Percentiles rank a stretch among this genome's conserved stretches.
Conservation (phyloP, 306 rosid species). For the Echinosophora koreensis region DNA sequence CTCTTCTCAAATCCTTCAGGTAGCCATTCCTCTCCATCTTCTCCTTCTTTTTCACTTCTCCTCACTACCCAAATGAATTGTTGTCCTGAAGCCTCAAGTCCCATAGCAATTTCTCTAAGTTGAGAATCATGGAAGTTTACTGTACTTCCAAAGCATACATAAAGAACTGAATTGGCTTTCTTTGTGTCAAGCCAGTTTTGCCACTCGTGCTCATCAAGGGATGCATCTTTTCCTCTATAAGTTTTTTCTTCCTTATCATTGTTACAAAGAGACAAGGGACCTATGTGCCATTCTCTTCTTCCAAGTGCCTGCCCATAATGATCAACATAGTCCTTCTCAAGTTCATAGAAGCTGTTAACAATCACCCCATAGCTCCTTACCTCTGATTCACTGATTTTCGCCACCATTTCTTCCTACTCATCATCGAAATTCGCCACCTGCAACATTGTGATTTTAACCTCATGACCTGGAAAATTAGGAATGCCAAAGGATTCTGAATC, state of each 20-base stretch:
- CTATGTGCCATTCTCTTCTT: slow-evolving; percentile 59
- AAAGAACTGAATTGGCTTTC: slow-evolving; percentile 56
- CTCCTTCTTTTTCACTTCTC: not conserved
- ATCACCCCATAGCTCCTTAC: slow-evolving; percentile 50
- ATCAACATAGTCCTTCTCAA: slow-evolving; percentile 56
- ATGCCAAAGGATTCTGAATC: slow-evolving; percentile 56
- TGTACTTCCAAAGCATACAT: slow-evolving; percentile 61
- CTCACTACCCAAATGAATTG: slow-evolving; percentile 63
- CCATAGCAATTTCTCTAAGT: slow-evolving; percentile 58
- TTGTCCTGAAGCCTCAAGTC: slow-evolving; percentile 59
- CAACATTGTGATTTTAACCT: slow-evolving; percentile 42
- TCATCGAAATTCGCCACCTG: not conserved
- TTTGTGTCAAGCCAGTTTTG: slow-evolving; percentile 50
- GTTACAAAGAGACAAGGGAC: slow-evolving; percentile 54
- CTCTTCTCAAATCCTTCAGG: slow-evolving; percentile 57
- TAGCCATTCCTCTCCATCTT: slow-evolving; percentile 42
- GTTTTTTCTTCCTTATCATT: slow-evolving; percentile 5
- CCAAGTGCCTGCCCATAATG: slow-evolving; percentile 45
- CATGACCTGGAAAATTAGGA: slow-evolving; percentile 35
- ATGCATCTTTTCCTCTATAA: slow-evolving; percentile 25
- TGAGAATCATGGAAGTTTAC: slow-evolving; percentile 45
- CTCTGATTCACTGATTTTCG: slow-evolving; percentile 23
- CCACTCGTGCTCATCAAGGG: slow-evolving; percentile 34
- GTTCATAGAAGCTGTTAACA: slow-evolving; percentile 65
- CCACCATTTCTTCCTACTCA: not conserved